Base-by-base conservation (phyloP, 2,329 filamentous ascomycete genomes). In the Xylariales sp. region DNA sequence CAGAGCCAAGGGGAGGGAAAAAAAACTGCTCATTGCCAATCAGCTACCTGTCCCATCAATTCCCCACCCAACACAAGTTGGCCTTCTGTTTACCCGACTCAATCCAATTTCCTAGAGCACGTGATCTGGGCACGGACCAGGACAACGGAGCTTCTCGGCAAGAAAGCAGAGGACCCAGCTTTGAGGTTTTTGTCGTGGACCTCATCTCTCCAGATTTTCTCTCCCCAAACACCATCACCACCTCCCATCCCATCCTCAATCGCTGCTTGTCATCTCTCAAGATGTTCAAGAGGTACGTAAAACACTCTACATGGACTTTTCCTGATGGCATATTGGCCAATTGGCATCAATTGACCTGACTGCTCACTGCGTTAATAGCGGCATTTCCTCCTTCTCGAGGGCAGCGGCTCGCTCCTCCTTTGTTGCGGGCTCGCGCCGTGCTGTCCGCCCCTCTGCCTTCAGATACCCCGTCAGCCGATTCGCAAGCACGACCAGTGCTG, bases 231-330 rank as follows among this genome's bases (percentile, higher is more conserved):
- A 51, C 48, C 69, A 72, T 69, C 61, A 59, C 59, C 56, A 56
- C 55, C 67, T 74, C 71, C 74, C 71, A 72, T 69, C 69, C 61
- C 66, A 72, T 76, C 65, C 66, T 64, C 64, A 67, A 74, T 72
- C 72, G 75, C 76, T 78, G 75, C 77, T 71, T 69, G 70, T 75
- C 75, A 79, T 81, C 78, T 73, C 68, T 67, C 75, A 85, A 76
- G 80, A 88, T 88, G 83, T 83, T 86, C 74, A 85, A 85, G 82
- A 86, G 82, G 83, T 88, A 69, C 69, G 81, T 77, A 58, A 40
- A 45, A 43, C 48, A 45, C 54, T 45, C 42, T 51, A 45, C 37
- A 62, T 45, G 25, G 32, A 50, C 37, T 52, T 49, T 56, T 53
- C 47, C 38, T 43, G 42, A 41, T 41, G 45, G 46, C 49, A 46